Evolutionary conservation across 139 green algal species (phyloP).

Genomic region (Eudorina sp.): DNA sequence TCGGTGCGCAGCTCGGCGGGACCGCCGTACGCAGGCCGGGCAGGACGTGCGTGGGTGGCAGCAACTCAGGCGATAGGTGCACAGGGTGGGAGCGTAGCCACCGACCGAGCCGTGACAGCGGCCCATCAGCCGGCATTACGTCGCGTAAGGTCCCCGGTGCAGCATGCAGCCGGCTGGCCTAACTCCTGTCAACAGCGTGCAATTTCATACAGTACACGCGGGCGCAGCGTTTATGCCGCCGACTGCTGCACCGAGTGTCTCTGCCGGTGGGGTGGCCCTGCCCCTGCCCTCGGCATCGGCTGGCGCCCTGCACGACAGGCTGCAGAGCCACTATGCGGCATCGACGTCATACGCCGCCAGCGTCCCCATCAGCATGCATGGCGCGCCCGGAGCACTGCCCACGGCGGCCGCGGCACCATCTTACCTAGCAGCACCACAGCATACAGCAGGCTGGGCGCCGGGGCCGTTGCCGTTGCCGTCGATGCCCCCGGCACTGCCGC

Average conservation of each 20-base stretch:
- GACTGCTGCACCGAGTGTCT: background rate
- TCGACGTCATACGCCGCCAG: background rate
- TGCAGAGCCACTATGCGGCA: constrained; percentile 22
- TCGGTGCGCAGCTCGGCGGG: constrained; percentile 4
- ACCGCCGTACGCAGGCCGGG: background rate
- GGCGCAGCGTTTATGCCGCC: background rate
- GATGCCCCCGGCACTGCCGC: no score
- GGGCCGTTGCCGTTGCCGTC: no score
- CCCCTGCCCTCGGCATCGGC: background rate
- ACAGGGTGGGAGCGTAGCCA: background rate
- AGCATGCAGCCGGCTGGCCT: constrained; percentile 30
- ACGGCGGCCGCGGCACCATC: background rate
- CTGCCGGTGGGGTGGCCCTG: background rate
- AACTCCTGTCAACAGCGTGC: constrained; percentile 5
- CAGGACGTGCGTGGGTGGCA: background rate
- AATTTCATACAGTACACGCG: background rate
- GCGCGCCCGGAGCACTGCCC: no score
- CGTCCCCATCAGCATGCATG: no score
- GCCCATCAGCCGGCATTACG: background rate
- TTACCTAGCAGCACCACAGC: no score
- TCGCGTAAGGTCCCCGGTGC: background rate
- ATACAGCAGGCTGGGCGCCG: no score
- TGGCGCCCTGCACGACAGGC: background rate
- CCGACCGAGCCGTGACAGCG: background rate
- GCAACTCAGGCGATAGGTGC: background rate